Percentiles rank a stretch among this genome's conserved stretches.
phyloP scores from a whole-genome alignment of 75 land plant species.

The Pinus albicaulis region DNA sequence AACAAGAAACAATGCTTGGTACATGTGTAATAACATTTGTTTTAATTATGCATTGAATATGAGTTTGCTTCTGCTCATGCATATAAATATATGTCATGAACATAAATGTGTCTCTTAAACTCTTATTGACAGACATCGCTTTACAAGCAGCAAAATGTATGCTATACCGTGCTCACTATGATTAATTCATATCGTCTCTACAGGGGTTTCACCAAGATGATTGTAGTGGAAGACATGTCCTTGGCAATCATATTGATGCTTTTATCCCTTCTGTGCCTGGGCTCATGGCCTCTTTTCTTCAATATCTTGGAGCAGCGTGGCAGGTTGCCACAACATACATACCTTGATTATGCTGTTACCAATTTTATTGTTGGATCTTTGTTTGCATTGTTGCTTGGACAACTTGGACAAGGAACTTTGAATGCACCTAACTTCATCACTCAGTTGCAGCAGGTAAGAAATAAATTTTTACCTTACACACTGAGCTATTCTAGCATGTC shows the following conservation, averaged over 20 bases:
- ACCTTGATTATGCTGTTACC: constrained; percentile 22
- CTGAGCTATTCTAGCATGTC: not conserved
- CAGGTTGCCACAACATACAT: constrained; percentile 29
- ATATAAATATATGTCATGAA: not conserved
- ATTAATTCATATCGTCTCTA: not conserved
- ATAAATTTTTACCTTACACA: not conserved
- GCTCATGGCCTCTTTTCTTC: constrained; percentile 30
- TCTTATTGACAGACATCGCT: not conserved
- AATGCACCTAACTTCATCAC: constrained; percentile 18
- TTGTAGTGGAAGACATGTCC: constrained; percentile 14
- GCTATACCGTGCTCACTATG: not conserved
- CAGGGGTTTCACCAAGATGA: constrained; percentile 8
- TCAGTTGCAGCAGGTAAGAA: constrained; percentile 25
- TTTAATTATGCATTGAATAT: not conserved
- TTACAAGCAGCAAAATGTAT: not conserved
- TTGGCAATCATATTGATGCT: constrained; percentile 25
- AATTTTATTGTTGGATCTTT: constrained; percentile 15
- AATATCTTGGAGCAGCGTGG: constrained; percentile 28
- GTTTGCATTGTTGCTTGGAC: constrained; percentile 22
- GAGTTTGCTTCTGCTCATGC: not conserved
- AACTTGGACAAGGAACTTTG: constrained; percentile 12
- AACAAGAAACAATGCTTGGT: not conserved
- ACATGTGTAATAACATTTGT: not conserved
- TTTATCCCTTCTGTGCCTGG: constrained; percentile 22
- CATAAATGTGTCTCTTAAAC: not conserved